Conservation (phyloP, 1,284 basidiomycete species). For the Puccinia hordei region DNA sequence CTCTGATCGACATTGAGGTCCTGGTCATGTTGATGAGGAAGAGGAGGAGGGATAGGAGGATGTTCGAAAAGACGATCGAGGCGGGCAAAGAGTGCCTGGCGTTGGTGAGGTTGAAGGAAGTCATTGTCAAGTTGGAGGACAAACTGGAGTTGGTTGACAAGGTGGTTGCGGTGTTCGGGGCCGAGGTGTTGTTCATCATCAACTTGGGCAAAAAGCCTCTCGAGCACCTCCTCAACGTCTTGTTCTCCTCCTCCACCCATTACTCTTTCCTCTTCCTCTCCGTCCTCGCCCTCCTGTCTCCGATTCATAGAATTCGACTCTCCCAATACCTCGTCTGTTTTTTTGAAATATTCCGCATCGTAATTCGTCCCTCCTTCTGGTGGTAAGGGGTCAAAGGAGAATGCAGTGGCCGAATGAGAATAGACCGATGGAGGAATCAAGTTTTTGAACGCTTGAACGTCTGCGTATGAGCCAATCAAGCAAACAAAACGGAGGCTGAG, state of each 20-base stretch:
- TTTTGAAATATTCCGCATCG: slow-evolving; percentile 54
- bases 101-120: slow-evolving; percentile 51
- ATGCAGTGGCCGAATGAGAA: slow-evolving; percentile 46
- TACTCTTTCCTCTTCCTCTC: neutral
- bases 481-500: neutral
- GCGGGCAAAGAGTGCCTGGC: slow-evolving; percentile 52
- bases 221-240: neutral
- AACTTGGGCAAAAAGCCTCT: neutral
- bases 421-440: slow-evolving; percentile 53
- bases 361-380: slow-evolving; percentile 53
- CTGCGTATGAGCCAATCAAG: slow-evolving; percentile 34
- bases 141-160: slow-evolving; percentile 52
- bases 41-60: neutral
- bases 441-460: slow-evolving; percentile 53
- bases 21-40: neutral
- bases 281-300: neutral
- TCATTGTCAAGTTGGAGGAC: slow-evolving; percentile 50
- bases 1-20: neutral
- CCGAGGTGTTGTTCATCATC: neutral
- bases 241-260: neutral
- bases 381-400: slow-evolving; percentile 55
- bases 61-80: slow-evolving; percentile 7
- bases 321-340: neutral
- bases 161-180: neutral
- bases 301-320: slow-evolving; percentile 18